A percentile compares a stretch with the other conserved stretches of the same genome.
These are phyloP conservation scores for Pleurotus tuber-regium DNA, from an alignment of 768 basidiomycete species.

Conservation along the genomic window DNA sequence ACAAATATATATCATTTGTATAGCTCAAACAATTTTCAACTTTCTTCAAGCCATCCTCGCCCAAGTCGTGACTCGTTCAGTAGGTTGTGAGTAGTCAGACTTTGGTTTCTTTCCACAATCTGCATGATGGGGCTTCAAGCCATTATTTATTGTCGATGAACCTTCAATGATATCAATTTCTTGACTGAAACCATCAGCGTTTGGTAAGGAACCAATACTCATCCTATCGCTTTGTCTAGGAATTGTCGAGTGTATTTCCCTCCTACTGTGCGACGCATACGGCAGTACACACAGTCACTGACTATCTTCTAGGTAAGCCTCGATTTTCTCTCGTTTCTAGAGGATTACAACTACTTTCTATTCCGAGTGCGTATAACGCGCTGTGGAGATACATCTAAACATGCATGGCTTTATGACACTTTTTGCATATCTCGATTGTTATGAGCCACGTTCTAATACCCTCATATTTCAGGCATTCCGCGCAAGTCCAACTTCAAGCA, in stretches of 20 bases:
- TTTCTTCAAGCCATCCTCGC: constrained; percentile 2
- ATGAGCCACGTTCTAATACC: background rate
- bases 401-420: constrained; percentile 22
- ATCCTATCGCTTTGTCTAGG: constrained; percentile 4
- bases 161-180: constrained; percentile 46
- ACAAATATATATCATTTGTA: background rate
- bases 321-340: background rate
- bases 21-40: background rate
- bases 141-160: constrained; percentile 77
- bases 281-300: background rate
- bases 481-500: no score
- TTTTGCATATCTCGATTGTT: constrained; percentile 1
- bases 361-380: constrained; percentile 33
- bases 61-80: no score
- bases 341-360: constrained; percentile 32
- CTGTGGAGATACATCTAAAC: constrained; percentile 24
- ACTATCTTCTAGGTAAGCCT: constrained; percentile 3
- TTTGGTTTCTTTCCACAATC: constrained; percentile 6
- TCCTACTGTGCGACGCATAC: no score
- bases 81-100: no score
- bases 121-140: constrained; percentile 49
- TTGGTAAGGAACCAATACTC: constrained; percentile 14
- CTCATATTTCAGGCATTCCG: background rate
- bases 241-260: no score
- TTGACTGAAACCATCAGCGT: constrained; percentile 36